Base-by-base conservation (phyloP, 73 alveolate species). In the Paramecium octaurelia region DNA sequence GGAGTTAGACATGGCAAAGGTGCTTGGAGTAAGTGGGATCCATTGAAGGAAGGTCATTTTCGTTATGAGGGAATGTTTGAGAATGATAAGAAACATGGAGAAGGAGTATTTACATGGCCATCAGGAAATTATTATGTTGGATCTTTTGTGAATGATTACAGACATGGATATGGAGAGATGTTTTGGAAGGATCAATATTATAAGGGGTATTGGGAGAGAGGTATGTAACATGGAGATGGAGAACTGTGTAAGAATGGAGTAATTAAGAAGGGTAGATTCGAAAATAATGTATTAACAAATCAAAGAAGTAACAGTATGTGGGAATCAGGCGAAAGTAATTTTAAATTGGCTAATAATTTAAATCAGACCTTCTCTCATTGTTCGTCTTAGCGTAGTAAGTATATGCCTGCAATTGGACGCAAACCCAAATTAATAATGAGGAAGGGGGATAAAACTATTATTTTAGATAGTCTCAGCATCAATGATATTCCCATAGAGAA, bases 151-250 rank as follows among this genome's bases (percentile, higher is more conserved):
- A 83, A 89, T 70, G 92, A 89, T 46, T 89, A 70, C 35, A 69
- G 92, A 89, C 94, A 89, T 71, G 94, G 94, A 7, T 89, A 71
- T 89, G 94, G 94, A 4, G 94, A 89, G 31, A 89, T 89, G 94
- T 71, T 58, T 73, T 89, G 94, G 92, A 89, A 77, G 24, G 94
- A 89, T 89, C 36, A 77, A 9, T 71, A 89, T 71, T 71, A 89
- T 34, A 89, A 89, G 29, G 94, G 94, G 4, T 70, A 46, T 50
- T 89, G 86, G 94, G 94, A 92, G 76, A 92, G 92, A 58, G 97
- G 97, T 9, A 86, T 92, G 60, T 50, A 94, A 64, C 93, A 92
- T 64, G 97, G 97, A 23, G 94, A 85, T 29, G 95, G 95, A n/a
- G 92, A 80, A 36, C 23, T 94, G 29, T 64, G 92, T 36, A 68